phyloP scores from a whole-genome alignment of 1,284 basidiomycete genomes.

The Porodaedalea pini region DNA sequence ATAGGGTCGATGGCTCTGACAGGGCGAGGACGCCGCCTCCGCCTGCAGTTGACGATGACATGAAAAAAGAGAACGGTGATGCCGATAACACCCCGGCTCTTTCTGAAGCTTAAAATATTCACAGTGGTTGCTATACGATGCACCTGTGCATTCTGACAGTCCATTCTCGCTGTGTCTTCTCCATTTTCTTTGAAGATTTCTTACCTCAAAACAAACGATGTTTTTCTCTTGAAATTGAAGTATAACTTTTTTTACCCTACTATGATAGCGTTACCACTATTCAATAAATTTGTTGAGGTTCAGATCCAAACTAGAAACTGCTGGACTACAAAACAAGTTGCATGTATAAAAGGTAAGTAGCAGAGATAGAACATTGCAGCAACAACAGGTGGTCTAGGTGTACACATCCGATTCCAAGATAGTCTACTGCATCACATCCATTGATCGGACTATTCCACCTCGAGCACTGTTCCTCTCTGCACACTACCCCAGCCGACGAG shows the following conservation, averaged over 20 bases:
- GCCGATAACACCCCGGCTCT: constrained; percentile 46
- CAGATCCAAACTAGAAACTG: neutral
- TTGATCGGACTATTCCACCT: constrained; percentile 38
- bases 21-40: constrained; percentile 43
- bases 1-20: constrained; percentile 35
- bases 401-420: neutral
- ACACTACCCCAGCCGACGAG: constrained; percentile 74
- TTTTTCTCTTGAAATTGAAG: neutral
- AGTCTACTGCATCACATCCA: neutral
- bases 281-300: neutral
- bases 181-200: no score
- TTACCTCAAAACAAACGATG: neutral
- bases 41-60: constrained; percentile 35
- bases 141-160: neutral
- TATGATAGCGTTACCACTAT: neutral
- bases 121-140: neutral
- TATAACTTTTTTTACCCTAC: neutral
- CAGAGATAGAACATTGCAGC: neutral
- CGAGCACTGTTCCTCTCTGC: constrained; percentile 52
- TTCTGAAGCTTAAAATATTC: constrained; percentile 12
- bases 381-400: no score
- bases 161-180: neutral
- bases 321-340: neutral
- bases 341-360: neutral
- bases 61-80: constrained; percentile 42